These are phyloP conservation scores for Solanum pinnatisectum DNA, from an alignment of 257 asterid genomes.

Conservation along the genomic window DNA sequence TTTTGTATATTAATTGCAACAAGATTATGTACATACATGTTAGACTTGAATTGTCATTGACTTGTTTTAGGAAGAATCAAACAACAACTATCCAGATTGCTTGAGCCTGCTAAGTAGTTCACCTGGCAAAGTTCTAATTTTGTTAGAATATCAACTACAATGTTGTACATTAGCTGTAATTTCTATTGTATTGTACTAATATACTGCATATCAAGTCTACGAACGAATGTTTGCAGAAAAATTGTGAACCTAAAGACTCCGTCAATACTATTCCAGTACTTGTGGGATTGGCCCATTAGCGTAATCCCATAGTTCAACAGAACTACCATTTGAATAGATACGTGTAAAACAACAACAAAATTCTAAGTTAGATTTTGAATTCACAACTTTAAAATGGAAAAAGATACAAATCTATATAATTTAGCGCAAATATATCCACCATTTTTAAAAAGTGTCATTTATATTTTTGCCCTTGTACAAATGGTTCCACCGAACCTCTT, in stretches of 20 bases:
- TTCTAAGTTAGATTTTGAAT: neutral
- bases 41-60: neutral
- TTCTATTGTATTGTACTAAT: neutral
- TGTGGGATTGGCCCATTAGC: neutral
- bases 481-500: neutral
- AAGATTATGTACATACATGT: neutral
- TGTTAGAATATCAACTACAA: neutral
- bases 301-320: neutral
- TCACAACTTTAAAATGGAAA: neutral
- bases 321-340: neutral
- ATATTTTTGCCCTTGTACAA: too few relatives aligned
- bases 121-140: neutral
- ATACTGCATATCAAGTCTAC: neutral
- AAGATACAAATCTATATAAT: neutral
- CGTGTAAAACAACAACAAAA: neutral
- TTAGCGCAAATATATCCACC: neutral
- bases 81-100: neutral
- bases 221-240: neutral
- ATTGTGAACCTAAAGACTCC: neutral
- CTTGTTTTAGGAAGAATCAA: neutral
- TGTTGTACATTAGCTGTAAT: neutral
- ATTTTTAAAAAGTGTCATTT: neutral
- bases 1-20: neutral
- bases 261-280: neutral
- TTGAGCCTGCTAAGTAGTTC: neutral